These are phyloP conservation scores for Dissophora globulifera DNA, from an alignment of 192 early-diverging fungal species.

Conservation along the genomic window DNA sequence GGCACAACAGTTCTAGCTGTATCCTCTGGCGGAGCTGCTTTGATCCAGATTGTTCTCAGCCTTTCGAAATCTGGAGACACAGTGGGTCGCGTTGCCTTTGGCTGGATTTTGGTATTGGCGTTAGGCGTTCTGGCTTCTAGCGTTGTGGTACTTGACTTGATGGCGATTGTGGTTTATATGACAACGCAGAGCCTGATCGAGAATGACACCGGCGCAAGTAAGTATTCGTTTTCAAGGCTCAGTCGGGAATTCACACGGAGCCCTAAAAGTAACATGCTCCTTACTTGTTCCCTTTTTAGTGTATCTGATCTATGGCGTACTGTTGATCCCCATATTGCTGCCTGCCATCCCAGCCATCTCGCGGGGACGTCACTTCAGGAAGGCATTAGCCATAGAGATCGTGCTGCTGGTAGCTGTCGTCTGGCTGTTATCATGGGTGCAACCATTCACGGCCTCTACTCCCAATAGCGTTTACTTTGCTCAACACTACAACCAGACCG, in stretches of 20 bases:
- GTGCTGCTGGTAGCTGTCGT: neutral
- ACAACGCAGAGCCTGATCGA: conserved; percentile 25
- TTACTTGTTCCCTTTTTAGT: conserved; percentile 8
- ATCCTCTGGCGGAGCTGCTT: conserved; percentile 19
- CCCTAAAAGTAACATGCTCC: too few relatives aligned
- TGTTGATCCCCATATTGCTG: conserved; percentile 27
- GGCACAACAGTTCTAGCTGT: conserved; percentile 16
- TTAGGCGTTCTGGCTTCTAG: conserved; percentile 13
- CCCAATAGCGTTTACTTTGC: conserved; percentile 21
- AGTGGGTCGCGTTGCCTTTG: neutral
- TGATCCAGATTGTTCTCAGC: conserved; percentile 30
- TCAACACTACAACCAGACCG: conserved; percentile 46
- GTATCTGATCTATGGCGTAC: conserved; percentile 26
- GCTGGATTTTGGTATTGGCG: conserved; percentile 19
- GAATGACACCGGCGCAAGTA: conserved; percentile 17
- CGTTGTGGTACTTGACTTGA: conserved; percentile 18
- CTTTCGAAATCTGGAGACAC: neutral
- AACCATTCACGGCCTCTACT: conserved; percentile 5
- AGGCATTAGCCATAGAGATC: conserved; percentile 4
- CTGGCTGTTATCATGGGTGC: conserved; percentile 16
- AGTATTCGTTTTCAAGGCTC: too few relatives aligned
- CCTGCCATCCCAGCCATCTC: conserved; percentile 23
- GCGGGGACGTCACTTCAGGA: conserved; percentile 37
- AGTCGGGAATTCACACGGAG: too few relatives aligned
- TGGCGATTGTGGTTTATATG: conserved; percentile 5